These are phyloP conservation scores for Malassezia sympodialis DNA, from an alignment of 1,284 basidiomycete genomes.

Conservation along the genomic window DNA sequence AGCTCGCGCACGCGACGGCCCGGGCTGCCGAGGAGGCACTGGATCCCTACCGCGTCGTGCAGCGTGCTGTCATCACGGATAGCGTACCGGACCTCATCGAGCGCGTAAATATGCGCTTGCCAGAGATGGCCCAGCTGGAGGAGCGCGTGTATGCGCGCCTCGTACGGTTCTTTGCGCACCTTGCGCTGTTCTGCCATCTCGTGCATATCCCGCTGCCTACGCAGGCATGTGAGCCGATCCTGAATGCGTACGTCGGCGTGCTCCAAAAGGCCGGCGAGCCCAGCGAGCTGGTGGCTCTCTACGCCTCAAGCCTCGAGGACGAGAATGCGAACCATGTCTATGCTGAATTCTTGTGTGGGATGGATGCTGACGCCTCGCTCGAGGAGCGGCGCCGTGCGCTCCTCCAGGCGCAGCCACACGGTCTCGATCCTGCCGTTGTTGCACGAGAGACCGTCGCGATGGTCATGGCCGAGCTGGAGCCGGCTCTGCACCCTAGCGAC, in stretches of 20 bases:
- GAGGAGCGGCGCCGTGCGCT: constrained; percentile 65
- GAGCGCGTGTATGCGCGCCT: constrained; percentile 47
- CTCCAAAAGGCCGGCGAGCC: constrained; percentile 64
- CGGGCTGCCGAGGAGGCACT: constrained; percentile 51
- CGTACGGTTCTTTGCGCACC: constrained; percentile 81
- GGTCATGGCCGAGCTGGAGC: constrained; percentile 55
- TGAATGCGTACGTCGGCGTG: constrained; percentile 79
- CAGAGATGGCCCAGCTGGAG: constrained; percentile 28
- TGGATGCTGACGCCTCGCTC: constrained; percentile 62
- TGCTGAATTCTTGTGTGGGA: constrained; percentile 66
- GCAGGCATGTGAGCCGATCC: constrained; percentile 63
- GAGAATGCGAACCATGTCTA: constrained; percentile 80
- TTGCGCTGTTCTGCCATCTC: constrained; percentile 80
- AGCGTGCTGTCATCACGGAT: constrained; percentile 73
- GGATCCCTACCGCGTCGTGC: constrained; percentile 75
- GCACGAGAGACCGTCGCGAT: constrained; percentile 71
- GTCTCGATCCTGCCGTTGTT: constrained; percentile 69
- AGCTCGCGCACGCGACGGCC: constrained; percentile 33
- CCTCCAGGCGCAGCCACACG: constrained; percentile 67
- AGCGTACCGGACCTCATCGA: constrained; percentile 53
- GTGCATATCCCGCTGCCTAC: constrained; percentile 55
- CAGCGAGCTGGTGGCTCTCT: constrained; percentile 73
- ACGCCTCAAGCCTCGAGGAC: constrained; percentile 79
- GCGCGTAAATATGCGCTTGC: constrained; percentile 31
- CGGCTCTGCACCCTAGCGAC: constrained; percentile 1